Evolutionary conservation across 2,329 filamentous ascomycete genomes (phyloP).

Genomic region (Knufia fluminis): DNA sequence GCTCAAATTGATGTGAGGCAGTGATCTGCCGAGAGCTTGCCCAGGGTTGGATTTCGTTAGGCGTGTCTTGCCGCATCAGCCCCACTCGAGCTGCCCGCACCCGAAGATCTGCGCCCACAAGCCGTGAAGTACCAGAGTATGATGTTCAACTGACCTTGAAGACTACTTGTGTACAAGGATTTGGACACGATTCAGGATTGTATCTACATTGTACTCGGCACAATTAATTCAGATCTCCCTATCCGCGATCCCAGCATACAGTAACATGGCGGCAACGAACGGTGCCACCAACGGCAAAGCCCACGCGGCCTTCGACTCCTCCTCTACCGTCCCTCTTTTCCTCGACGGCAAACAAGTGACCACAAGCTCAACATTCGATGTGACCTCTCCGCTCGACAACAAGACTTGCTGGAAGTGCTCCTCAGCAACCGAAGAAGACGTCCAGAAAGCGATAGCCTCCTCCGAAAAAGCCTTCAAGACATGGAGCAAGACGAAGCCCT

Average conservation of each 20-base stretch:
- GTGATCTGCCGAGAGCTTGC: not conserved
- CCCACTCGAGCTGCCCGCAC: not conserved
- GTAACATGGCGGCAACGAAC: slow-evolving; percentile 1
- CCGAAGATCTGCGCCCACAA: not conserved
- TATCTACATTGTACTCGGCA: too few relatives aligned
- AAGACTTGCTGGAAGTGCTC: slow-evolving; percentile 47
- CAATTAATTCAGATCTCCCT: too few relatives aligned
- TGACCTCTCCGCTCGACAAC: slow-evolving; percentile 48
- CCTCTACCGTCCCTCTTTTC: slow-evolving; percentile 31
- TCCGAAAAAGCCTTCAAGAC: slow-evolving; percentile 59
- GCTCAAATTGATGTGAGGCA: too few relatives aligned
- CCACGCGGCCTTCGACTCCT: slow-evolving; percentile 17
- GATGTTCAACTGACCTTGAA: too few relatives aligned
- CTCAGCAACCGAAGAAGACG: slow-evolving; percentile 47
- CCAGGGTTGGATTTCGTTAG: not conserved
- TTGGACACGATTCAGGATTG: too few relatives aligned
- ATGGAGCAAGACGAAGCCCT: slow-evolving; percentile 57
- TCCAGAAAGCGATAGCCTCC: slow-evolving; percentile 47
- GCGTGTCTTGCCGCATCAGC: not conserved
- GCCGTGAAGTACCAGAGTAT: not conserved
- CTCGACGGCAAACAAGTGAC: slow-evolving; percentile 36
- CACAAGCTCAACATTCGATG: slow-evolving; percentile 35
- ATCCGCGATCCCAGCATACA: too few relatives aligned
- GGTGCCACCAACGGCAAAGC: not conserved
- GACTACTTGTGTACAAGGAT: too few relatives aligned